Evolutionary conservation across 257 asterid species (phyloP), one percentile per base, ranked within the genome.

Genomic region (Solanum lignicaule): DNA sequence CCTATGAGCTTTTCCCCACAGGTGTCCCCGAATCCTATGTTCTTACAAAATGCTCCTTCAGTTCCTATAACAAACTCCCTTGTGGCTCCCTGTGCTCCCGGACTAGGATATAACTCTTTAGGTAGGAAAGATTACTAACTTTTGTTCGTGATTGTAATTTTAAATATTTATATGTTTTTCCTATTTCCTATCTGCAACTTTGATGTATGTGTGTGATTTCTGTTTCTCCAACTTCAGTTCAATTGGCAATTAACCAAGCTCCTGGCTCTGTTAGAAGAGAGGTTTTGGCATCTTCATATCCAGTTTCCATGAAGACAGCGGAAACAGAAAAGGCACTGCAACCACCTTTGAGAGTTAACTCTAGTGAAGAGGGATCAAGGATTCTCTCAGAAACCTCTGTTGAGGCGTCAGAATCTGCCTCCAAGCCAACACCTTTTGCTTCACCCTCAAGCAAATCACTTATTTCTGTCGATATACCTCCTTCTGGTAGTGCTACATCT

Each of bases 121-220:
- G 92, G 91, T 90, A 38, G 23, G 91, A 43, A 73, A 39, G 18
- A 35, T 9, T 73, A 27, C 81, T n/a, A 66, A 23, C 36, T 89
- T 38, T 81, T 36, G 83, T 20, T 89, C 58, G 15, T 60, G 14
- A 83, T 52, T n/a, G 43, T 52, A 78, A 39, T n/a, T 84, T 20
- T 69, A 15, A 68, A 21, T 52, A 33, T 21, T 79, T 32, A 11
- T 48, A 85, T 65, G 8, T 3, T 15, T 66, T 89, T 15, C 16
- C 46, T 60, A 29, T 65, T 88, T 14, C 25, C 78, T 58, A 29
- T 21, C 62, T 81, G 43, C 39, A 85, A 62, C 58, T 39, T 86
- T 73, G 25, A 89, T 85, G 83, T 43, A 68, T 83, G 83, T 75
- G 35, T 25, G 84, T 60, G 66, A 79, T 39, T 75, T 25, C 62